Evolutionary conservation across 129 eudicot species (phyloP).

Genomic region (Artemisia annua): DNA sequence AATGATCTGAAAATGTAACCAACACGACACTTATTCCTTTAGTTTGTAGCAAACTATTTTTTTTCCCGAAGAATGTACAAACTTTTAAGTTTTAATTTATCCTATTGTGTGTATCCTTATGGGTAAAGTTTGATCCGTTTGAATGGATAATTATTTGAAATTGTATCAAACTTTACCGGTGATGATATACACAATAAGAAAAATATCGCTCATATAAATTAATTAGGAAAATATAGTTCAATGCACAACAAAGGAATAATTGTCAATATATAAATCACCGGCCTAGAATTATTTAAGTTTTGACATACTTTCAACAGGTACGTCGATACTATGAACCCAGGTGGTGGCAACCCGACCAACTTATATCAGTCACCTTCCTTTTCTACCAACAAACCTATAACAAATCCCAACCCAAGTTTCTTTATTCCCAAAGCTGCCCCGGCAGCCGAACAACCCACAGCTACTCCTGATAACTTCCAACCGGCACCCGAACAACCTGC

Average conservation of each 20-base stretch:
- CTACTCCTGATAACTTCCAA: conserved; percentile 18
- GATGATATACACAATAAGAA: too few relatives aligned
- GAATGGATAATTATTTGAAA: too few relatives aligned
- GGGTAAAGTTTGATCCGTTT: too few relatives aligned
- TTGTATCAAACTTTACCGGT: too few relatives aligned
- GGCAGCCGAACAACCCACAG: conserved; percentile 23
- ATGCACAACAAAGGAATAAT: too few relatives aligned
- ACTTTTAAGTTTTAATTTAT: too few relatives aligned
- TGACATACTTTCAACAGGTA: conserved; percentile 54
- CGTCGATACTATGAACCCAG: conserved; percentile 91
- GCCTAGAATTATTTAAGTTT: neutral
- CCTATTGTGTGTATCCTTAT: too few relatives aligned
- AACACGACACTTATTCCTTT: too few relatives aligned
- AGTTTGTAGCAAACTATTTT: neutral
- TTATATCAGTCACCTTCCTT: conserved; percentile 73
- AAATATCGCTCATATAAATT: too few relatives aligned
- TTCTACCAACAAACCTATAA: conserved; percentile 46
- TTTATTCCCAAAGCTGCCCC: conserved; percentile 75
- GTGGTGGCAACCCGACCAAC: conserved; percentile 66
- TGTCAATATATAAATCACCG: too few relatives aligned
- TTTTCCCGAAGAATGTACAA: too few relatives aligned
- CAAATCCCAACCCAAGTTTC: conserved; percentile 48
- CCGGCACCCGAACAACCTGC: conserved; percentile 30
- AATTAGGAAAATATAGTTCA: too few relatives aligned
- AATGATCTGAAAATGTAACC: neutral